Conservation (phyloP, 257 asterid genomes). For the Salvia miltiorrhiza region DNA sequence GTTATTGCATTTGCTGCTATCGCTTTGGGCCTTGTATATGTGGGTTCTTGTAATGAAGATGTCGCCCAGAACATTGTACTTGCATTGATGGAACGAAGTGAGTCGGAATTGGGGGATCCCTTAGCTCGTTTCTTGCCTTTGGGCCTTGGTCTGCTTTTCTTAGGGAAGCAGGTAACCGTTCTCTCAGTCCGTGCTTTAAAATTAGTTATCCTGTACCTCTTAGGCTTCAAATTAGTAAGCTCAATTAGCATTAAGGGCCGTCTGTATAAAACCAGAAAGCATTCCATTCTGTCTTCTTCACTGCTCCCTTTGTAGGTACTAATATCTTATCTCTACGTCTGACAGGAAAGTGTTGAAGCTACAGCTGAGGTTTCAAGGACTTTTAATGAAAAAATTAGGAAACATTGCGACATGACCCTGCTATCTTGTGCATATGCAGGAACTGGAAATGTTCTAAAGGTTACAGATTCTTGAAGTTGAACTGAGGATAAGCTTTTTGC, state of each 20-base stretch:
- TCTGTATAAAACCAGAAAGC: background rate
- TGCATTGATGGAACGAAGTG: constrained; percentile 88
- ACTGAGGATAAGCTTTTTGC: background rate
- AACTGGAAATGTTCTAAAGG: constrained; percentile 96
- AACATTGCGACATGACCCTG: constrained; percentile 83
- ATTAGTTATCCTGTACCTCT: background rate
- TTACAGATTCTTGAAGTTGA: constrained; percentile 18
- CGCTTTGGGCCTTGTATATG: constrained; percentile 80
- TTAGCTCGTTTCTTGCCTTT: constrained; percentile 80
- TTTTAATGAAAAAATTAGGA: constrained; percentile 73
- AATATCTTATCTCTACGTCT: constrained; percentile 15
- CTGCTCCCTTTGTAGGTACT: constrained; percentile 7
- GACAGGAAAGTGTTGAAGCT: constrained; percentile 86
- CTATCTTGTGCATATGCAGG: constrained; percentile 98
- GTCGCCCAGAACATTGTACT: constrained; percentile 84
- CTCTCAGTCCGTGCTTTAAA: background rate
- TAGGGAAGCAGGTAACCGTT: constrained; percentile 86
- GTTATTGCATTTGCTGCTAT: constrained; percentile 90
- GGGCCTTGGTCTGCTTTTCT: constrained; percentile 93
- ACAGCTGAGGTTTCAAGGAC: constrained; percentile 88
- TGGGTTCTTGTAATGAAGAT: constrained; percentile 92
- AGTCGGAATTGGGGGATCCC: constrained; percentile 81
- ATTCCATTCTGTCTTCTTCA: constrained; percentile 13
- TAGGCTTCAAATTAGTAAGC: background rate
- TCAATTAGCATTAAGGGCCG: background rate